These are phyloP conservation scores for Sergeia podlipaevii DNA, from an alignment of 208 protist species.

Conservation along the genomic window DNA sequence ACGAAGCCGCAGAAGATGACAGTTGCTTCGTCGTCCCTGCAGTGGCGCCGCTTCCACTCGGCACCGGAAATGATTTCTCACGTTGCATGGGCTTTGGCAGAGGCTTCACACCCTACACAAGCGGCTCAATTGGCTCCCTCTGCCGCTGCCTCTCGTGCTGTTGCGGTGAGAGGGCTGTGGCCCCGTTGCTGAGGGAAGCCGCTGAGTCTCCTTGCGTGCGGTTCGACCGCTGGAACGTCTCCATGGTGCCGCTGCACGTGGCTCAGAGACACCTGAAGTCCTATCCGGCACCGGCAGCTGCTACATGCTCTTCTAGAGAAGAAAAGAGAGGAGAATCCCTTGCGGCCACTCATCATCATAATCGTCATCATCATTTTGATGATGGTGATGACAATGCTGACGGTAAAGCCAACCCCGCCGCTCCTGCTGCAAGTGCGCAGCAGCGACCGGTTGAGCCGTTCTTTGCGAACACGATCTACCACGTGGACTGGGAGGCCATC, in stretches of 20 bases:
- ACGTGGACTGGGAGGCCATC: slow-evolving; percentile 47
- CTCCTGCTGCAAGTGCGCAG: neutral
- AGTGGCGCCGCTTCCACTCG: slow-evolving; percentile 64
- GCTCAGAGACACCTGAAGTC: slow-evolving; percentile 21
- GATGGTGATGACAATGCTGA: too few relatives aligned
- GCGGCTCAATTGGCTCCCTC: neutral
- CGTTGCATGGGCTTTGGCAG: slow-evolving; percentile 75
- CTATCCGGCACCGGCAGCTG: neutral
- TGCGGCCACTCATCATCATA: too few relatives aligned
- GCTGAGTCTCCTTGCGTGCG: slow-evolving; percentile 40
- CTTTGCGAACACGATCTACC: slow-evolving; percentile 23
- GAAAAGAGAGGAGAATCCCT: too few relatives aligned
- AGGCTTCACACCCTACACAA: slow-evolving; percentile 24
- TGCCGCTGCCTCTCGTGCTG: slow-evolving; percentile 7
- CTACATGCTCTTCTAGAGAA: too few relatives aligned
- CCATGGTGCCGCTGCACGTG: slow-evolving; percentile 50
- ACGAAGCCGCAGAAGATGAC: neutral
- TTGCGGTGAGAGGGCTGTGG: slow-evolving; percentile 32
- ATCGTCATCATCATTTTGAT: neutral
- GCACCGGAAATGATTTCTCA: slow-evolving; percentile 85
- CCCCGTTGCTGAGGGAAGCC: slow-evolving; percentile 25
- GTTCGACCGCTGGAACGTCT: slow-evolving; percentile 76
- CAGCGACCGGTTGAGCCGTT: neutral
- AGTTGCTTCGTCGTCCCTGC: slow-evolving; percentile 57
- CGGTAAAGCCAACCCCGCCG: too few relatives aligned